Evolutionary conservation across 139 green algal species (phyloP).

Genomic region (Chlamydomonas schloesseri): DNA sequence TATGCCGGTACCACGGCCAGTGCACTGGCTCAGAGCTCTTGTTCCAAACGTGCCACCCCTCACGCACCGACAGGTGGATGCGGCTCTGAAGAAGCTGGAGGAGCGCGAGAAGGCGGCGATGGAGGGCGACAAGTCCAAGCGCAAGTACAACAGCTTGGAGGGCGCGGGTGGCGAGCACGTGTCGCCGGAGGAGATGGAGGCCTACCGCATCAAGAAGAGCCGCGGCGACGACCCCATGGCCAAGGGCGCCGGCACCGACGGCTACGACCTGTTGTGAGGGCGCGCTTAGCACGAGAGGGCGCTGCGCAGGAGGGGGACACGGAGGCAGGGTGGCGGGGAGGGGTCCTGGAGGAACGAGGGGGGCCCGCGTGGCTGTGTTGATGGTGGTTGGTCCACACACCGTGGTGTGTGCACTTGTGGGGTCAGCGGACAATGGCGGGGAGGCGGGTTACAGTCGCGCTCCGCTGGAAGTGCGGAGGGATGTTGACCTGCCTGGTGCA

Average conservation of each 20-base stretch:
- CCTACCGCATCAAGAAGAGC: constrained; percentile 79
- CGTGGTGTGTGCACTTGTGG: no score
- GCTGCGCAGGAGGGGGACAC: not conserved
- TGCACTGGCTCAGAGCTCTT: no score
- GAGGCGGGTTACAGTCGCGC: no score
- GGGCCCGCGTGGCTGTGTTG: no score
- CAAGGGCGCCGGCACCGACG: constrained; percentile 15
- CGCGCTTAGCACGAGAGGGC: no score
- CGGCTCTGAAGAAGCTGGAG: constrained; percentile 70
- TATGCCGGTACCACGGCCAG: no score
- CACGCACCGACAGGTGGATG: constrained; percentile 37
- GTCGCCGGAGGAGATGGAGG: constrained; percentile 98
- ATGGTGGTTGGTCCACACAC: no score
- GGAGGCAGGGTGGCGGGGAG: not conserved
- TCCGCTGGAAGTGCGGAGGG: no score
- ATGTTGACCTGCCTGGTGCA: no score
- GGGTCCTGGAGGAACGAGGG: not conserved
- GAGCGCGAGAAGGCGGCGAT: constrained; percentile 64
- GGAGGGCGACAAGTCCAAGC: constrained; percentile 84
- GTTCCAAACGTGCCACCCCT: no score
- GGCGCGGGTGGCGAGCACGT: constrained; percentile 68
- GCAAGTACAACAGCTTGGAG: constrained; percentile 85
- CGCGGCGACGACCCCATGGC: constrained; percentile 54
- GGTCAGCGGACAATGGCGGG: no score
- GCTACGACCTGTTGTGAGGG: constrained; percentile 42